Evolutionary conservation across 2,329 filamentous ascomycete species (phyloP), one percentile per base, ranked within the genome.

Genomic region (Didymella arachidicola): DNA sequence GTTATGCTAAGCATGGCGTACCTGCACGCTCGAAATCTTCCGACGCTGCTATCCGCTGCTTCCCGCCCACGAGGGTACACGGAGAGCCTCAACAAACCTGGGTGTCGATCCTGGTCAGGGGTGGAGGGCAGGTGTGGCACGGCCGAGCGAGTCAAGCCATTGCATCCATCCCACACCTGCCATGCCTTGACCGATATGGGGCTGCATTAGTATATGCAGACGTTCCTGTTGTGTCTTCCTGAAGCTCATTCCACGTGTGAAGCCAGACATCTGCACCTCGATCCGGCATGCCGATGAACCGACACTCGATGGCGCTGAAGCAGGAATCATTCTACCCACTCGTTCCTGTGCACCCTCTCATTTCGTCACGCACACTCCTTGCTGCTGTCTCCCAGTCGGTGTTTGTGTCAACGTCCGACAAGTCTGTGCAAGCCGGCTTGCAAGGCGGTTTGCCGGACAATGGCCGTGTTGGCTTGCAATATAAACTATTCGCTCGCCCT

Each of bases 171-270:
- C 56, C 47, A 36, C 25, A n/a, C 39, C 49, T 34, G 27, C 42
- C 49, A 62, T 59, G 59, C 62, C 58, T 32, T 18, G 43, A 42
- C 47, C 30, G 57, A 43, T 43, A 36, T 18, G 45, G 53, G 57
- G 63, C 59, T 63, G 60, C 49, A 54, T 39, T 45, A 46, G 60
- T 45, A 59, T 51, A 62, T 60, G 62, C 62, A 61, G 55, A 59
- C 49, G 44, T 57, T 59, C 53, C 62, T 70, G 69, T 60, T 55
- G 66, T 68, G 65, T 59, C 57, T 66, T 65, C 63, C 62, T 57
- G 56, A 62, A 63, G 52, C 63, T 62, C 61, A 71, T 72, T 68
- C 69, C 70, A 72, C 71, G 69, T 72, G 69, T 64, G 45, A 59
- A 44, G 47, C 52, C 50, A 58, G 57, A 55, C 59, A 58, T 34